Evolutionary conservation across 345 rosid species (phyloP).

Genomic region (Rhodomyrtus tomentosa): DNA sequence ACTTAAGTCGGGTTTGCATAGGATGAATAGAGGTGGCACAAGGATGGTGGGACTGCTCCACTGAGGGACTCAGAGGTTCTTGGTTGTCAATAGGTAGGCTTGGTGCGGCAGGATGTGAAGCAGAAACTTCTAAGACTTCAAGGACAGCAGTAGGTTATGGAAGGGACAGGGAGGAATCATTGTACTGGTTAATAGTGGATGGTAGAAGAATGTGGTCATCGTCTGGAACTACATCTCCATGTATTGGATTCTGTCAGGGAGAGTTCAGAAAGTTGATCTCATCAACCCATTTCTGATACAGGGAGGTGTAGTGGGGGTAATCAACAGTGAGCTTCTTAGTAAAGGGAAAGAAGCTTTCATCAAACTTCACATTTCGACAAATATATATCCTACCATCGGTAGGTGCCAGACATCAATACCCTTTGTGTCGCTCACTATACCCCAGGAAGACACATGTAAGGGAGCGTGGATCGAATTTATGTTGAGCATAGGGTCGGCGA

Average conservation of each 20-base stretch:
- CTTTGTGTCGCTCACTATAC: neutral
- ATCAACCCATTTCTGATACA: neutral
- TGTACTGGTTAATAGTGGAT: too few species aligned
- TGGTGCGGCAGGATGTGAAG: too few species aligned
- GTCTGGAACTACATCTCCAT: fast-evolving
- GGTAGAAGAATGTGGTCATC: neutral
- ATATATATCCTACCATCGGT: neutral
- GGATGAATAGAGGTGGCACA: too few species aligned
- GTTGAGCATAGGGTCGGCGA: neutral
- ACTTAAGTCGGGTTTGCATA: too few species aligned
- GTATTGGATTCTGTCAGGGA: neutral
- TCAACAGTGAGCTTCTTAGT: neutral
- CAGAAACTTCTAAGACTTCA: too few species aligned
- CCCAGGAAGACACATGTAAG: neutral
- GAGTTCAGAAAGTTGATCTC: neutral
- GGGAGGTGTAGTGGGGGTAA: neutral
- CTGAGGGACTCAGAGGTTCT: too few species aligned
- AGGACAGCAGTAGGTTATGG: too few species aligned
- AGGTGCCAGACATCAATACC: neutral
- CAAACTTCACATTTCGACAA: neutral
- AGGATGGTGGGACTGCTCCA: too few species aligned
- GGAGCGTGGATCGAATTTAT: neutral
- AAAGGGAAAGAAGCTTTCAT: neutral
- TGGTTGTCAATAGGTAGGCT: too few species aligned
- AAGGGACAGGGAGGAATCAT: too few species aligned